Conservation (phyloP, 1,284 basidiomycete genomes). For the Ustilago xerochloae region DNA sequence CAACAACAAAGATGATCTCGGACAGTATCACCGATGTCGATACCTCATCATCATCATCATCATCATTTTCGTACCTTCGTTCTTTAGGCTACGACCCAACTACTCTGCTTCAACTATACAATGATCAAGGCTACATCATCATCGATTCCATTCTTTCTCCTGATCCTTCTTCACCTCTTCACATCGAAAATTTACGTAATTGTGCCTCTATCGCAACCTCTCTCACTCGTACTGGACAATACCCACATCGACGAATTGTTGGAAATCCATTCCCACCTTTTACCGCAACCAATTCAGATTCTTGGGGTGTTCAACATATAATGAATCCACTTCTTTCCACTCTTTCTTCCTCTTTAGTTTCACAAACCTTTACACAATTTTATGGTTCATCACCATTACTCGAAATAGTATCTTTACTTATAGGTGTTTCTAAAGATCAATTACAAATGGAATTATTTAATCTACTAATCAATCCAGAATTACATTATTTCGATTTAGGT, state of each 20-base stretch:
- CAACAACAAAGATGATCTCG: no score
- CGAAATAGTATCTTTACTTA: conserved; percentile 45
- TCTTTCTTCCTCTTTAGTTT: conserved; percentile 46
- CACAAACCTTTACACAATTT: conserved; percentile 34
- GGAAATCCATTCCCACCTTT: conserved; percentile 86
- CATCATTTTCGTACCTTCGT: no score
- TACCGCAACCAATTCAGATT: conserved; percentile 74
- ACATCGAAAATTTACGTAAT: conserved; percentile 22
- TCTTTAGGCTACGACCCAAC: conserved; percentile 32
- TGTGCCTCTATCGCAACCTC: conserved; percentile 69
- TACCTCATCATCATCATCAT: no score
- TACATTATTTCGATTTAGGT: conserved; percentile 78
- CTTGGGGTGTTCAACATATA: conserved; percentile 74
- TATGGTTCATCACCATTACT: conserved; percentile 46
- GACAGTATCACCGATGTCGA: no score
- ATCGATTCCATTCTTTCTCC: conserved; percentile 74
- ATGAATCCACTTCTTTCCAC: conserved; percentile 73
- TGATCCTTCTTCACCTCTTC: conserved; percentile 12
- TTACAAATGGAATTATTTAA: conserved; percentile 78
- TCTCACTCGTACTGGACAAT: conserved; percentile 75
- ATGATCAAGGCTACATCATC: conserved; percentile 78
- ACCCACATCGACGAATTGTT: conserved; percentile 77
- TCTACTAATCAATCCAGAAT: conserved; percentile 78
- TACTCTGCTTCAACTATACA: conserved; percentile 70
- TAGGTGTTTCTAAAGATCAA: conserved; percentile 20